These are phyloP conservation scores for Lactifluus piperatus DNA, from an alignment of 768 basidiomycete genomes.

Conservation along the genomic window DNA sequence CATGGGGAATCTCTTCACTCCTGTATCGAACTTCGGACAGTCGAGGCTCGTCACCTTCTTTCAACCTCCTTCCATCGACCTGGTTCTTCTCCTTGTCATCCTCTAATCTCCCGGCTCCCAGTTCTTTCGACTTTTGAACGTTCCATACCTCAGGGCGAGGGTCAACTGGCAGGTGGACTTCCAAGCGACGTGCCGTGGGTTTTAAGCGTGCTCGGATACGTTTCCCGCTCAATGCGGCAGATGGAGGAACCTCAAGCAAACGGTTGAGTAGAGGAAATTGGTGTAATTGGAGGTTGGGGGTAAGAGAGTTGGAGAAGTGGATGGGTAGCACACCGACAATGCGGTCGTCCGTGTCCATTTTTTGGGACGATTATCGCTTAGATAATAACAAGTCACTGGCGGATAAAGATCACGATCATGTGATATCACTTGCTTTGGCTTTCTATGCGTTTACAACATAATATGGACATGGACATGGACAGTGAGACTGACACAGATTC, in stretches of 20 bases:
- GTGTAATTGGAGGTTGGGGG: conserved; percentile 63
- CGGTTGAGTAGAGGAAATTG: conserved; percentile 74
- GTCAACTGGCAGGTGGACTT: conserved; percentile 79
- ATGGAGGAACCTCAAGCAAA: conserved; percentile 69
- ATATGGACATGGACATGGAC: conserved; percentile 19
- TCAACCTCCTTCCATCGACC: conserved; percentile 30
- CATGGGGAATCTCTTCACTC: conserved; percentile 62
- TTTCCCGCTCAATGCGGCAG: conserved; percentile 64
- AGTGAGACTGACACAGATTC: conserved; percentile 53
- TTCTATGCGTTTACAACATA: background rate
- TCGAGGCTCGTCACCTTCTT: conserved; percentile 32
- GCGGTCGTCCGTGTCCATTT: conserved; percentile 41
- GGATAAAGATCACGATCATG: background rate
- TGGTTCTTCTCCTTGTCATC: conserved; percentile 79
- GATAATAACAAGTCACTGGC: background rate
- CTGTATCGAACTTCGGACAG: conserved; percentile 61
- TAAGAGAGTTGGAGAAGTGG: conserved; percentile 53
- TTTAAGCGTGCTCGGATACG: conserved; percentile 68
- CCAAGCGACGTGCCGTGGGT: conserved; percentile 49
- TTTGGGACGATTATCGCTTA: background rate
- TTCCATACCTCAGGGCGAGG: conserved; percentile 77
- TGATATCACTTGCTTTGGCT: no score
- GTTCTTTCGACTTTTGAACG: conserved; percentile 51
- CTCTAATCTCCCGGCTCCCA: conserved; percentile 57
- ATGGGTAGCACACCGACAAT: conserved; percentile 63